These are phyloP conservation scores for Diaporthe batatas DNA, from an alignment of 2,329 filamentous ascomycete genomes.

Conservation along the genomic window DNA sequence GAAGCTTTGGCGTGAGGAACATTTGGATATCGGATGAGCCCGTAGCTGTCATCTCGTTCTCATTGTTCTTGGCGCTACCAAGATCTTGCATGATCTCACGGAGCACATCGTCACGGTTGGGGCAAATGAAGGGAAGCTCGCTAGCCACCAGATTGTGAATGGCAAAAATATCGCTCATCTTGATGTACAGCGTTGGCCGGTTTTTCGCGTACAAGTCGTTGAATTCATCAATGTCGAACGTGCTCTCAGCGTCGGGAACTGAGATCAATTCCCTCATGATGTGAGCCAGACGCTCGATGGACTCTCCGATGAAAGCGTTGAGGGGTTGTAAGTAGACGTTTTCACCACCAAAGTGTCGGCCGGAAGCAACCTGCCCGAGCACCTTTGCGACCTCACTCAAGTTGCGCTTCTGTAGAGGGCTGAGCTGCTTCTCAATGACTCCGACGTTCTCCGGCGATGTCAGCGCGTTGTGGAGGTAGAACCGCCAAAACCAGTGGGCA, in stretches of 20 bases:
- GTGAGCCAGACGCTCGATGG: slow-evolving; percentile 81
- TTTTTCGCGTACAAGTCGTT: slow-evolving; percentile 97
- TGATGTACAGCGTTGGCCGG: slow-evolving; percentile 98
- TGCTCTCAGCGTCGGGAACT: slow-evolving; percentile 87
- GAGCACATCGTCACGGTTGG: slow-evolving; percentile 85
- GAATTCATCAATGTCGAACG: slow-evolving; percentile 99
- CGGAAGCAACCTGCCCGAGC: slow-evolving; percentile 87
- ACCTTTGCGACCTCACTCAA: slow-evolving; percentile 92
- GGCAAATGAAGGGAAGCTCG: slow-evolving; percentile 83
- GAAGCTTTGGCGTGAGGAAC: slow-evolving; percentile 89
- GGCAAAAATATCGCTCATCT: slow-evolving; percentile 96
- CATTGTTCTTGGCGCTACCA: slow-evolving; percentile 95
- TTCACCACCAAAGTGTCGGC: slow-evolving; percentile 90
- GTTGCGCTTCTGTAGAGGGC: slow-evolving; percentile 93
- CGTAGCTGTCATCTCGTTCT: slow-evolving; percentile 90
- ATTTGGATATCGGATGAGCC: slow-evolving; percentile 91
- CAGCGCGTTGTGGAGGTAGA: slow-evolving; percentile 91
- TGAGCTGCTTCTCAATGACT: slow-evolving; percentile 89
- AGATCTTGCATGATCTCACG: slow-evolving; percentile 94
- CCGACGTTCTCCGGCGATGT: slow-evolving; percentile 93
- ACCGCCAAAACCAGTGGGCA: slow-evolving; percentile 93
- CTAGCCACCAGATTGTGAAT: slow-evolving; percentile 90
- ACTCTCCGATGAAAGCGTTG: slow-evolving; percentile 90
- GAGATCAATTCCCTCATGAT: slow-evolving; percentile 84
- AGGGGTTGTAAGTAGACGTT: slow-evolving; percentile 96